Evolutionary conservation across 1,284 basidiomycete genomes (phyloP).

Genomic region (Neolentinus lepideus): DNA sequence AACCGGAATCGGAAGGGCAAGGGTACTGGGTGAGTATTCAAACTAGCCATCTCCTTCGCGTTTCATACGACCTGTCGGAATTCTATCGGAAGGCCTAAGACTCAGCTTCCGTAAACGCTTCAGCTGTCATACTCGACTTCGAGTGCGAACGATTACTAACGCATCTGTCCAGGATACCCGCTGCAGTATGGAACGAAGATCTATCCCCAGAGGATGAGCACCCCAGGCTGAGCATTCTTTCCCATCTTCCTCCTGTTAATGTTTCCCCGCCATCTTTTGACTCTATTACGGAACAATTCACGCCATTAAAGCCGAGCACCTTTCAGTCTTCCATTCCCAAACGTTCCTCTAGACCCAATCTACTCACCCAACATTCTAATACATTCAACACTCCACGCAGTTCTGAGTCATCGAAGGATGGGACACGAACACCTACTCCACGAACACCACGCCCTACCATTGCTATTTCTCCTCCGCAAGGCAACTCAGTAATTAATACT

Average conservation of each 20-base stretch:
- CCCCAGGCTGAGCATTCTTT: neutral
- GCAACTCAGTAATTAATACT: neutral
- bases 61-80: too few species aligned
- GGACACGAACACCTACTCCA: neutral
- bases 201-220: neutral
- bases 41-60: too few species aligned
- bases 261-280: slow-evolving; percentile 1
- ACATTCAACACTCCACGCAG: neutral
- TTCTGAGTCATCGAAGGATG: neutral
- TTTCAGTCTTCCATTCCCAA: neutral
- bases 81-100: too few species aligned
- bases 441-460: neutral
- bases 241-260: neutral
- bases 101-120: too few species aligned
- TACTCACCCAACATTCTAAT: neutral
- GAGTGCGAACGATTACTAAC: neutral
- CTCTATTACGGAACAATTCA: neutral
- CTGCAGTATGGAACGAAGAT: neutral
- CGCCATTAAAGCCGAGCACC: neutral
- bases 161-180: neutral
- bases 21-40: neutral
- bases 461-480: neutral
- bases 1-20: neutral
- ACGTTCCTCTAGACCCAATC: neutral
- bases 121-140: too few species aligned